phyloP scores from a whole-genome alignment of 2,329 filamentous ascomycete species.

The Colletotrichum cereale region DNA sequence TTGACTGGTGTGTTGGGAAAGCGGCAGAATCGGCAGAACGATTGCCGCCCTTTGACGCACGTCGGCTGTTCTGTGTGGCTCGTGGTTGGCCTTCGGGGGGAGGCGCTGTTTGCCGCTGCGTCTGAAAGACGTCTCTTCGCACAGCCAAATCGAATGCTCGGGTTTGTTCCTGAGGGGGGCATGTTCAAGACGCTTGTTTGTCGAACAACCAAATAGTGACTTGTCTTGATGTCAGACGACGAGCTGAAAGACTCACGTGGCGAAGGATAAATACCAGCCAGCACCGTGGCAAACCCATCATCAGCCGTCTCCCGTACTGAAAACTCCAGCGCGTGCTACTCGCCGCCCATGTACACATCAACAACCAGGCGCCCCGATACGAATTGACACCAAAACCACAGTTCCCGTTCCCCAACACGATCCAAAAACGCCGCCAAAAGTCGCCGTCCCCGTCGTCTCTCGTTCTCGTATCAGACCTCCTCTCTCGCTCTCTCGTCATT shows the following conservation, averaged over 20 bases:
- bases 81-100: background rate
- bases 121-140: background rate
- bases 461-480: background rate
- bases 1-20: no score
- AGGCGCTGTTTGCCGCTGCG: background rate
- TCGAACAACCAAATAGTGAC: background rate
- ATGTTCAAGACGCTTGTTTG: background rate
- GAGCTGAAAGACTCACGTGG: background rate
- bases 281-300: background rate
- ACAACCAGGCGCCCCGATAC: background rate
- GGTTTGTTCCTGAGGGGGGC: background rate
- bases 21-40: background rate
- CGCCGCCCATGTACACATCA: background rate
- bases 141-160: background rate
- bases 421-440: background rate
- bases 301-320: no score
- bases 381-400: background rate
- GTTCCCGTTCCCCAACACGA: background rate
- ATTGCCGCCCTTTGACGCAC: background rate
- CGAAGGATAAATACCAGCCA: background rate
- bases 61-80: background rate
- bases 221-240: background rate
- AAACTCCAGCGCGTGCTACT: background rate
- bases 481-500: background rate
- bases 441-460: background rate